Conservation (phyloP, 441 rosid genomes). For the Brassica hybrid region DNA sequence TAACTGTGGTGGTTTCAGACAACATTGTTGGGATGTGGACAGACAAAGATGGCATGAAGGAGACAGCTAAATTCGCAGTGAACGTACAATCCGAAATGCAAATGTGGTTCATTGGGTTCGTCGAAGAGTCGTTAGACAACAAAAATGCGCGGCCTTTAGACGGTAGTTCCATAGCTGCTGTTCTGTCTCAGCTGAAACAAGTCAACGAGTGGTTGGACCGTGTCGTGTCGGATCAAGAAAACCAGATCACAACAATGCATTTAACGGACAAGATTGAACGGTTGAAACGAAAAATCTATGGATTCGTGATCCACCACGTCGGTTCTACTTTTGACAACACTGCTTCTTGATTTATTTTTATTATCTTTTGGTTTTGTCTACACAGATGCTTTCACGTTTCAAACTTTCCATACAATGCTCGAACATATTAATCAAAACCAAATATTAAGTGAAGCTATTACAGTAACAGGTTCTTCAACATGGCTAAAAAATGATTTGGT, state of each 20-base stretch:
- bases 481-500: background rate
- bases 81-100: slow-evolving; percentile 3
- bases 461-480: background rate
- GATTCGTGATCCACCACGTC: slow-evolving; percentile 13
- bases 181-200: slow-evolving; percentile 10
- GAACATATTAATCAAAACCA: too few species aligned
- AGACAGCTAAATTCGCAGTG: slow-evolving; percentile 3
- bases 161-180: slow-evolving; percentile 9
- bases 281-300: slow-evolving; percentile 4
- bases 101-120: slow-evolving; percentile 6
- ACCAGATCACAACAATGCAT: background rate
- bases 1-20: background rate
- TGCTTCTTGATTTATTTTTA: background rate
- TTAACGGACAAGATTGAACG: slow-evolving; percentile 11
- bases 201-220: slow-evolving; percentile 6
- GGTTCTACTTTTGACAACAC: slow-evolving; percentile 1
- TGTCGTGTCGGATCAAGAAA: background rate
- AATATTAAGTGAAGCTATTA: too few species aligned
- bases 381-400: too few species aligned
- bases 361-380: too few species aligned
- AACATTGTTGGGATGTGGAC: slow-evolving; percentile 6
- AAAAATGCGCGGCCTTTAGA: background rate
- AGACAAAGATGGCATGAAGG: slow-evolving; percentile 1
- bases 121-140: slow-evolving; percentile 10
- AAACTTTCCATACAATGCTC: too few species aligned